A percentile compares a stretch with the other conserved stretches of the same genome.
Evolutionary conservation across 495 filamentous ascomycete genomes (phyloP).

Genomic region (Tuber melanosporum): DNA sequence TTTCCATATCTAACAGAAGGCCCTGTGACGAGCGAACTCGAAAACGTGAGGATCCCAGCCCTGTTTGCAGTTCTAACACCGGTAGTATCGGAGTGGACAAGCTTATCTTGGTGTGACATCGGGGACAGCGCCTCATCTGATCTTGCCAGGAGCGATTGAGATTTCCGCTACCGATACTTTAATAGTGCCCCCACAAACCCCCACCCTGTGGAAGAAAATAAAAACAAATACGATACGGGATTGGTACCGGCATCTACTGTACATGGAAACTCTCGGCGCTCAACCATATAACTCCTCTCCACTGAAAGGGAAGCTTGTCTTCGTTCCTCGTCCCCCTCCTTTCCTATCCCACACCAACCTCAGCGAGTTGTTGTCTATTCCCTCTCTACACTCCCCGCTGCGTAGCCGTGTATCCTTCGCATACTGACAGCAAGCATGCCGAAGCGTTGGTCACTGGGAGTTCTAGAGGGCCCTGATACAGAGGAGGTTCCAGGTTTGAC

Average conservation of each 20-base stretch:
- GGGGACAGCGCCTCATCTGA: background rate
- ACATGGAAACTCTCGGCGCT: background rate
- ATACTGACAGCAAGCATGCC: conserved; percentile 15
- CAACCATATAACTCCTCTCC: background rate
- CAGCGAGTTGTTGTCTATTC: background rate
- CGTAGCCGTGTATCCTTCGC: background rate
- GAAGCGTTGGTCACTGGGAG: conserved; percentile 67
- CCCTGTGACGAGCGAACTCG: background rate
- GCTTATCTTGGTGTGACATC: background rate
- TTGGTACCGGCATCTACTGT: background rate
- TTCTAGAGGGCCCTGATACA: conserved; percentile 73
- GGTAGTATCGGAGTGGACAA: background rate
- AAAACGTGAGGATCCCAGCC: background rate
- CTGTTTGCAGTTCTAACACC: background rate
- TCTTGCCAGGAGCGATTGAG: background rate
- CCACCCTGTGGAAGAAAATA: background rate
- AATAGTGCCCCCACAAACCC: background rate
- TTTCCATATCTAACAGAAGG: background rate
- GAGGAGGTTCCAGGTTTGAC: conserved; percentile 82
- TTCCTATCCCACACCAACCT: background rate
- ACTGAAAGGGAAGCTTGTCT: background rate
- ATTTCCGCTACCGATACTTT: background rate
- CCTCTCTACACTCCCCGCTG: background rate
- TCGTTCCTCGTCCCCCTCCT: background rate
- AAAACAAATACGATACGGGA: background rate